Base-by-base conservation (phyloP, 192 early-diverging fungal genomes). In the Physocladia obscura region DNA sequence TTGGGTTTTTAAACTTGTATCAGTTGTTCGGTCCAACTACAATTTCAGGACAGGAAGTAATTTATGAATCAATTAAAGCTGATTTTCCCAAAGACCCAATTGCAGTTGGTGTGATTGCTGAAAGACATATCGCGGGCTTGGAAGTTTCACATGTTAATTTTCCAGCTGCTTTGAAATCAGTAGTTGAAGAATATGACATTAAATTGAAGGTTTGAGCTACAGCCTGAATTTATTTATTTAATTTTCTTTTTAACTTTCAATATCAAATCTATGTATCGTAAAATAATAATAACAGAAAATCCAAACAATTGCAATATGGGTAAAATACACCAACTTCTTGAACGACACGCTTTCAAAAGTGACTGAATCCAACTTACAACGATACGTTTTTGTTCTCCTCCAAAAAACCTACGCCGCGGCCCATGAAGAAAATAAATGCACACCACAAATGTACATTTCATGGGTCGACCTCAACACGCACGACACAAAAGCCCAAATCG, bases 1-100 rank as follows among this genome's bases (percentile, higher is more conserved):
- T 85, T 17, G 77, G 82, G 63, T 91, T 95, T 70, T 54, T 91
- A 22, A 79, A 87, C 17, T 77, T 95, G 21, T 88, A 83, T 58
- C 56, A 69, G 21, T 57, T 80, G 36, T 92, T 90, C 57, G 77
- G 76, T 49, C 61, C 76, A 38, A 83, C 84, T 50, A 74, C 82
- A 19, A 77, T 73, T 1, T 62, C 56, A 4, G 83, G 76, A 2
- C 58, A 77, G 38, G 68, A 83, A 4, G 76, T 81, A 34, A 55
- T 89, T 2, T 74, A 70, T 58, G 74, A 77, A n/a, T 69, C 54
- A 48, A 40, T 40, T 74, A 88, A 40, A 73, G 62, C 13, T 58
- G 93, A 92, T 73, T 89, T 91, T 62, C 73, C 55, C 2, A 64
- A 76, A 19, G 63, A 86, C 58, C 71, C 87, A 4, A 58, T 77